Base-by-base conservation (phyloP, 1,139 yeast genomes). In the Debaryomyces sp. region DNA sequence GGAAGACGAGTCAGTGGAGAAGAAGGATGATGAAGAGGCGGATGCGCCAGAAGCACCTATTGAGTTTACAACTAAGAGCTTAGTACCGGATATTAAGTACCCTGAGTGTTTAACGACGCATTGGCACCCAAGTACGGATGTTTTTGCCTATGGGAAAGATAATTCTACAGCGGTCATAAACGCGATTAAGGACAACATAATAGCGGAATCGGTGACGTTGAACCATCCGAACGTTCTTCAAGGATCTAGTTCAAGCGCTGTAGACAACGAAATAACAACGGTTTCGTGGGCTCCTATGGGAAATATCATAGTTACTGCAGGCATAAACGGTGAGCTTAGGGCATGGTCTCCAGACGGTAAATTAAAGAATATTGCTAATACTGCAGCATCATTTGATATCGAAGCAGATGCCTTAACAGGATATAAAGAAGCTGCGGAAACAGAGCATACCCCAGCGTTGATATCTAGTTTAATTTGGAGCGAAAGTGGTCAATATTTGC, bases 271-370 rank as follows among this genome's bases (percentile, higher is more conserved):
- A 26, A 63, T 75, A 17, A 76, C 82, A 13, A 63, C 75, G 2
- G 69, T 85, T 2, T 66, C 81, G 4, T 87, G 92, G 92, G 75
- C 88, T 2, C 87, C 87, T 1, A 68, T 69, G 50, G 92, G 92
- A 0, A 70, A 77, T 47, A 57, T 73, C 12, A 63, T 87, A 3
- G 68, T 84, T 9, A 84, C 90, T 0, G 84, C 82, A 1, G 78
- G 81, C 2, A 78, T 77, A 43, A 73, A 74, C 54, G 92, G 94
- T 15, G 92, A 86, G 56, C 59, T 87, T 12, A 68, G 90, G 48
- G 72, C 86, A 12, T 87, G 94, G 94, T 76, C 82, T 17, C 77
- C 80, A 0, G 84, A 81, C 46, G 94, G 92, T 0, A 75, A 76
- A 39, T 71, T 89, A 44, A 73, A 82, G 51, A 86, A 84, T 55